Evolutionary conservation across 208 protist species (phyloP), one percentile per base, ranked within the genome.

Genomic region (Novymonas esmeraldas): DNA sequence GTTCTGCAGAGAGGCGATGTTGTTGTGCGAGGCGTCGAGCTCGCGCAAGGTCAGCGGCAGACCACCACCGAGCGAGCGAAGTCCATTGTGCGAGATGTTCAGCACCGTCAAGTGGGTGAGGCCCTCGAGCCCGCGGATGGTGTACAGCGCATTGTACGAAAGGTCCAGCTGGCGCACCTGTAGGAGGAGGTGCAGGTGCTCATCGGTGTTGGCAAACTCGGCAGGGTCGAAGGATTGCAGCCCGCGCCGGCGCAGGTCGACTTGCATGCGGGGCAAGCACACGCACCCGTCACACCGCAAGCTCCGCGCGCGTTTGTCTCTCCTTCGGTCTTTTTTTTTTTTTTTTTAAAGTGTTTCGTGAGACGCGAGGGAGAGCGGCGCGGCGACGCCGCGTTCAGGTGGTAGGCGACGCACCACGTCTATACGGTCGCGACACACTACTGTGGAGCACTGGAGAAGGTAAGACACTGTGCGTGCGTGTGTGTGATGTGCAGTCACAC

Each of bases 21-120:
- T 79, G 73, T 95, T 95, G 73, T 95, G 84, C 10, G 90, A 90
- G 46, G 90, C 64, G 65, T 93, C 77, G 6, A 95, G 69, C 24
- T 75, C 48, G 3, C 63, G 68, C 41, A 95, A 62, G 0, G 45
- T 70, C 54, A 91, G 79, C n/a, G 77, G 82, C 20, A 81, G 76
- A 0, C 81, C 74, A 31, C 83, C 79, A 20, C 70, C 44, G 11
- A 93, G 62, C 6, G 76, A 81, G 33, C 54, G 70, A 42, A 95
- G 73, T 9, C 79, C 77, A 58, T 95, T 95, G 66, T 81, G 73
- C 1, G 90, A 90, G 34, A 95, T 63, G 52, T 93, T 79, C 56
- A 95, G 63, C 13, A 72, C 61, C 9, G 64, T 80, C 41, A 95
- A 76, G 64, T 78, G 74, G 10, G 74, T 69, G n/a, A 95, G 77